Evolutionary conservation across 2,329 filamentous ascomycete species (phyloP), one percentile per base, ranked within the genome.

Genomic region (Endoconidiophora laricicola): DNA sequence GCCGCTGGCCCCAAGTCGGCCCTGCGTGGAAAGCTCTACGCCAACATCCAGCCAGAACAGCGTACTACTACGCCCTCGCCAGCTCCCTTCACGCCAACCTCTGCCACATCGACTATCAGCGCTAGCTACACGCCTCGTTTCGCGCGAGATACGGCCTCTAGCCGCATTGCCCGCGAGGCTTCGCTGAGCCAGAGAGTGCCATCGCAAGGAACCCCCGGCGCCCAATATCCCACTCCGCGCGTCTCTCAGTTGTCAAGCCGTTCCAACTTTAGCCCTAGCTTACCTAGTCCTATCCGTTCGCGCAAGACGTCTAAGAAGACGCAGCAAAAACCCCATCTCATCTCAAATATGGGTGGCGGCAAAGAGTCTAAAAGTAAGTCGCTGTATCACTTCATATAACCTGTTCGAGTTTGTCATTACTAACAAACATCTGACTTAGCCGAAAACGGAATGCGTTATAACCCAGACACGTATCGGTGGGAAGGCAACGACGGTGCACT

Each of bases 391-490:
- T 33, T 6, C 3, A 12, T 9, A 33, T 33, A 33, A 12, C 29
- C 12, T 33, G 9, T 3, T 3, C 9, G 29, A 12, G 12, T 7
- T 29, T 33, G 12, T 33, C 29, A 4, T 33, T 33, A 6, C 29
- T 33, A 33, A 33, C 29, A 3, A 2, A 7, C 29, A 9, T 12
- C 12, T 33, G 12, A 24, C 41, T 41, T 55, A 90, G 86, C 81
- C 60, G 76, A 94, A 54, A 91, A 94, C 64, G 91, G 90, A 56
- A 98, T 98, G 91, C 81, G 79, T 49, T 98, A 94, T 63, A 96
- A 98, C 60, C 86, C 91, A 5, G 70, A 74, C 24, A 83, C 85
- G 6, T 91, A 81, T 60, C 76, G 79, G 46, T 98, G 91, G 91
- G 91, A 98, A 69, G 91, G 91, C 48, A 98, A 98, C 59, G 91